These are phyloP conservation scores for Neurospora crassa DNA, from an alignment of 2,329 filamentous ascomycete genomes.

Conservation along the genomic window DNA sequence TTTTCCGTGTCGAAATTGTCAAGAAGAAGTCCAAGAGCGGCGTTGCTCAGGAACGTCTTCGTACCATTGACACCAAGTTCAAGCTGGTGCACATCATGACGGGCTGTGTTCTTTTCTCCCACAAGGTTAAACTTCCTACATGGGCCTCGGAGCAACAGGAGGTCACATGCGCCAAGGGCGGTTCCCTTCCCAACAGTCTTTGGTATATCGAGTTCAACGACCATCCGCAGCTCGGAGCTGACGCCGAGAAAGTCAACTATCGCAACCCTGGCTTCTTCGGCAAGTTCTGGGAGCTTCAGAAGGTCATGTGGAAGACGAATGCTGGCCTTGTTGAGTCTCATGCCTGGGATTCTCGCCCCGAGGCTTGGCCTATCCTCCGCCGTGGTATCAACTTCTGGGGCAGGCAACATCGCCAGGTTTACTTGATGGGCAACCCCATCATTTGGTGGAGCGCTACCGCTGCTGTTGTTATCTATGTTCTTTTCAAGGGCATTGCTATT, in stretches of 20 bases:
- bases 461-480: conserved; percentile 64
- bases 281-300: conserved; percentile 95
- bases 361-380: conserved; percentile 82
- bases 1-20: conserved; percentile 90
- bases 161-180: conserved; percentile 90
- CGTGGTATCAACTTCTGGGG: conserved; percentile 99
- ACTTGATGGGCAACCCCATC: conserved; percentile 87
- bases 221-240: conserved; percentile 64
- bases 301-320: conserved; percentile 99
- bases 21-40: conserved; percentile 75
- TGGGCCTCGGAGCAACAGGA: conserved; percentile 99
- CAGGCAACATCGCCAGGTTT: conserved; percentile 86
- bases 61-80: conserved; percentile 96
- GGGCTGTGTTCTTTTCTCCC: conserved; percentile 89
- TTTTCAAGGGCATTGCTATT: conserved; percentile 80
- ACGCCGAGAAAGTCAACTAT: conserved; percentile 93
- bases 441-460: conserved; percentile 88
- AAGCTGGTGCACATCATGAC: conserved; percentile 93
- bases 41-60: conserved; percentile 71
- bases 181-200: conserved; percentile 88
- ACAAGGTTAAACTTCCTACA: conserved; percentile 96
- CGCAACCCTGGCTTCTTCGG: conserved; percentile 88
- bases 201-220: conserved; percentile 94
- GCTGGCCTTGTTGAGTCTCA: conserved; percentile 93
- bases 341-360: conserved; percentile 92